Evolutionary conservation across 306 rosid genomes (phyloP), one percentile per base, ranked within the genome.

Genomic region (Biancaea sappan): DNA sequence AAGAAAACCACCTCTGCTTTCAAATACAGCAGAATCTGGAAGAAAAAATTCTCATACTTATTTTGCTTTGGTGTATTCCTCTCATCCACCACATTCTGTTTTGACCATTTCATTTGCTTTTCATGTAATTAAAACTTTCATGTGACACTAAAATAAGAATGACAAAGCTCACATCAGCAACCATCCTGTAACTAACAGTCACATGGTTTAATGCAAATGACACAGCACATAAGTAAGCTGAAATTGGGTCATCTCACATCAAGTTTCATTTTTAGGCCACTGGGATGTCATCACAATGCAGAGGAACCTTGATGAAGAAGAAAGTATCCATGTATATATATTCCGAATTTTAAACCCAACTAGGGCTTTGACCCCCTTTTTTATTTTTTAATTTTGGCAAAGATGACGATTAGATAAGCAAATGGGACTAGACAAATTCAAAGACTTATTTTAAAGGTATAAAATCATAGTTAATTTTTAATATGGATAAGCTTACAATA

Each of bases 171-270:
- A 38, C 84, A 73, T 69, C 64, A 52, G 6, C 74, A 73, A 69
- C 62, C 57, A 40, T 72, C 66, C 37, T 62, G 82, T 69, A 78
- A 73, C 78, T 74, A 78, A 74, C 71, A 24, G 10, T 78, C 75
- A 77, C 83, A 78, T 82, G 86, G 74, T 69, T 18, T 63, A 69
- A 59, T 32, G 62, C 67, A 68, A 62, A 43, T 41, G 54, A 67
- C 79, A n/a, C 70, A 50, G 41, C 50, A 29, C 29, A 43, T 16
- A 24, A 57, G 73, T 32, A 40, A n/a, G 41, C 29, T 19, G 31
- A 31, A 44, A 71, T 48, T 8, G 8, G 67, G 70, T 54, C 72
- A 46, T 26, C 58, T 61, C 67, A 61, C 7, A 34, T 38, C 71
- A 21, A 25, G 71, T 69, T 69, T 63, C 70, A 35, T 57, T 10